Percentiles rank a stretch among this genome's conserved stretches.
Conservation (phyloP, 1,284 basidiomycete genomes). For the Leccinum pallidistipes region DNA sequence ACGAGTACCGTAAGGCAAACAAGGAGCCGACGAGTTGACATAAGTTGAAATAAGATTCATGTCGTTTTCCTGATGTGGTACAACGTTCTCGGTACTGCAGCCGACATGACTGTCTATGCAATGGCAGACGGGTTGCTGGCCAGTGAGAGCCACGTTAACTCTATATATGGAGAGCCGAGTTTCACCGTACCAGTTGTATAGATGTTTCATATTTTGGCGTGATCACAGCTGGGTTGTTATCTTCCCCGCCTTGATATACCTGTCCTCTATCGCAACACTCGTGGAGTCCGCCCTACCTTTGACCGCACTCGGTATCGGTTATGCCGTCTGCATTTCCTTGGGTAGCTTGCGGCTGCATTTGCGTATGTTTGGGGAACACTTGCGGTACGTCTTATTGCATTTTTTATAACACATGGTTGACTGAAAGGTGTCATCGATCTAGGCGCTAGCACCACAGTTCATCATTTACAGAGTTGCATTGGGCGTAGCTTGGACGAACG, state of each 20-base stretch:
- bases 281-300: slow-evolving; percentile 7
- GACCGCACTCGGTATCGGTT: not conserved
- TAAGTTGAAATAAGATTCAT: too few species aligned
- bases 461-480: slow-evolving; percentile 8
- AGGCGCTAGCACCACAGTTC: slow-evolving; percentile 7
- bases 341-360: not conserved
- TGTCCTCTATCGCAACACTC: slow-evolving; percentile 1
- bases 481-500: slow-evolving; percentile 4
- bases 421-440: not conserved
- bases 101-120: slow-evolving; percentile 1
- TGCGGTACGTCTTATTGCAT: not conserved
- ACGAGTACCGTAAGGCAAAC: too few species aligned
- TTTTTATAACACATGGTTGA: not conserved
- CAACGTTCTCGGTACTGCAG: slow-evolving; percentile 1
- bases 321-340: not conserved
- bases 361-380: slow-evolving; percentile 1
- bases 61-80: not conserved
- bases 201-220: slow-evolving; percentile 6
- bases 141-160: not conserved
- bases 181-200: not conserved
- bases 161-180: not conserved
- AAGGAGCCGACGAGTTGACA: too few species aligned
- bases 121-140: slow-evolving; percentile 8
- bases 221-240: slow-evolving; percentile 1
- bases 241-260: slow-evolving; percentile 1